Evolutionary conservation across 371 early-diverging fungal genomes (phyloP), one percentile per base, ranked within the genome.

Genomic region (Rhizopus microsporus): DNA sequence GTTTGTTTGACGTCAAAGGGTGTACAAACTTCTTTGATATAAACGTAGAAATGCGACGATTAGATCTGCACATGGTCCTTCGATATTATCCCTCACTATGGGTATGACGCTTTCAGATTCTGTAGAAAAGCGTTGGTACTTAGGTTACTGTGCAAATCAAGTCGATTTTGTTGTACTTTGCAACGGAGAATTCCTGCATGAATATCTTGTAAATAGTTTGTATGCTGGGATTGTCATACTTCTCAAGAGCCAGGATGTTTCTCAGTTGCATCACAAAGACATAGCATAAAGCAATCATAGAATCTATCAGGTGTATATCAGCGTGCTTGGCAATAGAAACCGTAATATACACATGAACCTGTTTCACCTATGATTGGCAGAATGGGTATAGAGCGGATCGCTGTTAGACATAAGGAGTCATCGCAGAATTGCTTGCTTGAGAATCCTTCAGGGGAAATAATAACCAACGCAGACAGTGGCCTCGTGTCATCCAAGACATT

Each of bases 181-280:
- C 50, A 16, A 9, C 7, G 8, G 57, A 38, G n/a, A 46, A 40
- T 42, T 45, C 32, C 48, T 50, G 39, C 51, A 55, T 5, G 8
- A 13, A n/a, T 49, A 7, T 49, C 31, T 57, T 57, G 50, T 49
- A 38, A 29, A 46, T 56, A 15, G 10, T 15, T 51, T 51, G 51
- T 8, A 35, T 51, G 15, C 15, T 51, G 3, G 51, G 51, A 17
- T 51, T 38, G 8, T 51, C 37, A 51, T 37, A 37, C 15, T 34
- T 17, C 34, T 51, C 51, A 34, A 51, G 15, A n/a, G 17, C 17
- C 43, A 43, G 6, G 6, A 4, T 43, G 9, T 5, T 43, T 12
- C 17, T 43, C 12, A 4, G 3, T 43, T 43, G 12, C n/a, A 43
- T n/a, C 15, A 12, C 6, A 43, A 43, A 12, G 6, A 5, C 12